These are phyloP conservation scores for Aspergillus chevalieri DNA, from an alignment of 2,329 filamentous ascomycete species.

Conservation along the genomic window DNA sequence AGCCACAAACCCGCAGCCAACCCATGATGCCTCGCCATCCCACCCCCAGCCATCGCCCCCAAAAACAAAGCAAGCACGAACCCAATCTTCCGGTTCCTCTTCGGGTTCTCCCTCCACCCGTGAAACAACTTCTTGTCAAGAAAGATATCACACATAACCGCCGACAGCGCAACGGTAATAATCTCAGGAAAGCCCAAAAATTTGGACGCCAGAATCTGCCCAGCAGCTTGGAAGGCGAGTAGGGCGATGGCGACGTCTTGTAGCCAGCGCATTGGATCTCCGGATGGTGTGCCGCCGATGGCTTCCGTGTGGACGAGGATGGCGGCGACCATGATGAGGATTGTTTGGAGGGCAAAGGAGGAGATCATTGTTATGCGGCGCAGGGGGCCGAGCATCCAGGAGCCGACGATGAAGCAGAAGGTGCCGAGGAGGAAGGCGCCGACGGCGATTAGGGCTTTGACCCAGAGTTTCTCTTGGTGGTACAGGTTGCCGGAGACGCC, in stretches of 20 bases:
- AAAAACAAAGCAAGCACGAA: constrained; percentile 23
- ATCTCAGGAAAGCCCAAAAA: constrained; percentile 27
- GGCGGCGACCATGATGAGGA: constrained; percentile 19
- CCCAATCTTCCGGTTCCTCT: constrained; percentile 15
- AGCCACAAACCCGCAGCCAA: constrained; percentile 24
- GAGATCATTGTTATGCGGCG: constrained; percentile 23
- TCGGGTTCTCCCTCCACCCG: constrained; percentile 8
- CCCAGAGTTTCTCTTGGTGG: constrained; percentile 22
- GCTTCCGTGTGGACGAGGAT: constrained; percentile 18
- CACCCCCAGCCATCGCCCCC: constrained; percentile 25
- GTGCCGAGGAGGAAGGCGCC: constrained; percentile 24
- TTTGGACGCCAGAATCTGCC: constrained; percentile 28
- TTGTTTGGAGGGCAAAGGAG: constrained; percentile 28
- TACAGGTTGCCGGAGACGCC: constrained; percentile 17
- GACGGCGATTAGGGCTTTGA: constrained; percentile 27
- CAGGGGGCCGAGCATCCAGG: constrained; percentile 16
- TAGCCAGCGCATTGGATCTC: constrained; percentile 7
- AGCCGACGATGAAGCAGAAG: constrained; percentile 24
- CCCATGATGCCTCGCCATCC: constrained; percentile 20
- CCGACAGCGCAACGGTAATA: constrained; percentile 30
- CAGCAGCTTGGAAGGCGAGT: constrained; percentile 28
- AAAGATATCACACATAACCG: constrained; percentile 11
- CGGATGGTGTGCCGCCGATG: neutral
- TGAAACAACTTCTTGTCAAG: constrained; percentile 17
- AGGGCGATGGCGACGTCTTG: constrained; percentile 24